Percentiles rank a stretch among this genome's conserved stretches.
Conservation (phyloP, 495 filamentous ascomycete species). For the Neurospora cerealis region DNA sequence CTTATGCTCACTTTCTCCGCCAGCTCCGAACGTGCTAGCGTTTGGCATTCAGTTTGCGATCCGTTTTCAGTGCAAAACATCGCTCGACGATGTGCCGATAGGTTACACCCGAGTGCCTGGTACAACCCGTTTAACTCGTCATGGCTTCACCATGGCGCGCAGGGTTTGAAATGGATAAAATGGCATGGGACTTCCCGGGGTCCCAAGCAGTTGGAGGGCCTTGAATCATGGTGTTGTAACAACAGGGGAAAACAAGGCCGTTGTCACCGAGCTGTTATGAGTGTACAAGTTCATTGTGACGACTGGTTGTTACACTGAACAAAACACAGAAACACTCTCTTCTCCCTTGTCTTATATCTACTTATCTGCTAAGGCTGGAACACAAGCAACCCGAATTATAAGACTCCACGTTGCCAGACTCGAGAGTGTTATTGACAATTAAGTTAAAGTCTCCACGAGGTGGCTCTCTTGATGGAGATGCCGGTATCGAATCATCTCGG, state of each 20-base stretch:
- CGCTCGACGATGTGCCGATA: background rate
- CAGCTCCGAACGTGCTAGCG: background rate
- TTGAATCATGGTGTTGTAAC: background rate
- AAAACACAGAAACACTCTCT: background rate
- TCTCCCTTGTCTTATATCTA: background rate
- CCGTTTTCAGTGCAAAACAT: background rate
- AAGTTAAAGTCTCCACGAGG: background rate
- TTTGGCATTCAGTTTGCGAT: background rate
- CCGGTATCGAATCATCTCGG: background rate
- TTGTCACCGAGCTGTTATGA: background rate
- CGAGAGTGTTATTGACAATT: background rate
- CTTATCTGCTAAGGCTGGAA: background rate
- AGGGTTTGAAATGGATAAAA: background rate
- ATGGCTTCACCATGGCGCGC: background rate
- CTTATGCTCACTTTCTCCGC: background rate
- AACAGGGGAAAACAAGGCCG: background rate
- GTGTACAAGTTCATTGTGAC: background rate
- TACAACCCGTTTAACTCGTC: background rate
- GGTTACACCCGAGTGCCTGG: background rate
- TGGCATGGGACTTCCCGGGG: background rate
- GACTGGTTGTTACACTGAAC: background rate
- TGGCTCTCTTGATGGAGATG: background rate
- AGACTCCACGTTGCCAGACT: background rate
- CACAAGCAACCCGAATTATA: background rate
- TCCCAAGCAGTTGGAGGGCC: background rate